Evolutionary conservation across 2,329 filamentous ascomycete species (phyloP), one percentile per base, ranked within the genome.

Genomic region (Neofusicoccum laricinum): DNA sequence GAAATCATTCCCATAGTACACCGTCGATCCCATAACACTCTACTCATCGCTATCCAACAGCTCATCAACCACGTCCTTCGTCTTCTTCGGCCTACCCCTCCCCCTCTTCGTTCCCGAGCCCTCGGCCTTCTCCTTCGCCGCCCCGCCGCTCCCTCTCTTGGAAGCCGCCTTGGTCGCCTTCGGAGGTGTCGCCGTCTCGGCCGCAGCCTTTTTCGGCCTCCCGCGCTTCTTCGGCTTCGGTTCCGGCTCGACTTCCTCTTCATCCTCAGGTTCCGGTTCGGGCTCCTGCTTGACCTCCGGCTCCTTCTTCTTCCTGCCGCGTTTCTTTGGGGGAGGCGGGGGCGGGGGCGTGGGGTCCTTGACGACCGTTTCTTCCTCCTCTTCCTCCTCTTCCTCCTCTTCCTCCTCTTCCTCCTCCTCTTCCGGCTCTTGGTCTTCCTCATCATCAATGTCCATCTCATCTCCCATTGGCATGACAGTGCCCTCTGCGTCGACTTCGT

Each of bases 401-500:
- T 25, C 55, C n/a, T 59, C 41, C 19, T 49, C 58, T 5, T 49
- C 57, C 34, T 71, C 71, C 14, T 65, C 69, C n/a, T 66, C 66
- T 17, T 65, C 66, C 25, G 67, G 67, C 63, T 69, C 67, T 68
- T 63, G 64, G 61, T 70, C 66, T 68, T 71, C 49, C 32, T 43
- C 57, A n/a, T 49, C 43, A n/a, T 58, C 55, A n/a, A 59, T 46
- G 38, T 59, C 55, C 55, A 59, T 59, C 25, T 65, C 64, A 11
- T 51, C 61, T 14, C 17, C 46, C 15, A 30, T 25, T 19, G 63
- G 46, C 43, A 66, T 45, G 17, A 68, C 61, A 2, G 75, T 77
- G 4, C 75, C 74, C 64, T 77, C 75, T 1, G 72, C 74, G 67
- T 77, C 75, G 14, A 72, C 71, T 34, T 70, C 67, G 0, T 15